Base-by-base conservation (phyloP, 2,329 filamentous ascomycete genomes). In the Aspergillus sp. region DNA sequence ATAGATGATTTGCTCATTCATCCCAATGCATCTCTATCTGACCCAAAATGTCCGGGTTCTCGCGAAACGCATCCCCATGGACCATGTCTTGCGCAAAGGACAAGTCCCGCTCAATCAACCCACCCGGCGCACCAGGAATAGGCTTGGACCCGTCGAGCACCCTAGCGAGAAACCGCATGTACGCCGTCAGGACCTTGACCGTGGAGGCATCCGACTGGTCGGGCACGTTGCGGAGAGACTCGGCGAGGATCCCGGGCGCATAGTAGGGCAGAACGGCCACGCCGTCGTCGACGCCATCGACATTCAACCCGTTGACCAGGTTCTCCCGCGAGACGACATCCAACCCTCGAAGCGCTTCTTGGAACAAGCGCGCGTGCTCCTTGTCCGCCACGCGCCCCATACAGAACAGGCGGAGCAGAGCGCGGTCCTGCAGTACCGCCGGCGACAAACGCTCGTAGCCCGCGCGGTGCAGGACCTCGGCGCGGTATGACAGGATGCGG, bases 241-340 rank as follows among this genome's bases (percentile, higher is more conserved):
- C 65, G 5, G 63, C 62, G 21, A 72, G 57, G 11, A 73, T 60
- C 2, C 69, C 71, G 2, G 72, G 71, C 54, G 71, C 69, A 40
- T 75, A 75, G 31, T 72, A 73, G 3, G 68, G 67, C 6, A 71
- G 56, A 11, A 74, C 64, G 0, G 71, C 72, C 6, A 64, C 65
- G 31, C 66, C 62, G 17, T 66, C 64, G 29, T 64, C 56, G 3
- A 65, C 58, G 1, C 72, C 72, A 50, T 73, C 68, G 11, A 71
- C 61, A 52, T 69, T 74, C 19, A 75, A 58, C 21, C 65, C 60
- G 6, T 60, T 47, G 5, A 70, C 55, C 4, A 74, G 60, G 7
- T 56, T 50, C 1, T 58, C 14, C 38, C 59, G 62, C 16, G 50
- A 55, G 2, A 47, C 14, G 5, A 7, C 6, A 5, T 50, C 38